Conservation (phyloP, 768 basidiomycete species). For the Rhizopogon vinicolor region DNA sequence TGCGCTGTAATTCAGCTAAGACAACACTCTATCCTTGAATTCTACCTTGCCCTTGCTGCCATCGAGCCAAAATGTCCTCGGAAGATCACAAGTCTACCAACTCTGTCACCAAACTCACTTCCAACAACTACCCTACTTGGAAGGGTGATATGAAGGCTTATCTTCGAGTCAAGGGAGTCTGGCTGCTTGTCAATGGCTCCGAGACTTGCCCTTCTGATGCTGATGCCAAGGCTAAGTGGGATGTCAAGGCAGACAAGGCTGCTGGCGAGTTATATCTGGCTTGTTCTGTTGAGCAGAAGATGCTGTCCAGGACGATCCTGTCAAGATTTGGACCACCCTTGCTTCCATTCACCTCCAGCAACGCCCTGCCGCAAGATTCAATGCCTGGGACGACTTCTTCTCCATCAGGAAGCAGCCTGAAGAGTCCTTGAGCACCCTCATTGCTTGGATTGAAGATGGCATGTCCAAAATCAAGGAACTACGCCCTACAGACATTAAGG, state of each 20-base stretch:
- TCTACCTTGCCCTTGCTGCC: too few relatives aligned
- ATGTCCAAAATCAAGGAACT: slow-evolving; percentile 9
- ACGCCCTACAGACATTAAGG: not conserved
- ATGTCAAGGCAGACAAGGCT: too few relatives aligned
- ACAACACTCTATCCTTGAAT: too few relatives aligned
- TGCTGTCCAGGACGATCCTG: not conserved
- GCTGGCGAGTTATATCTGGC: too few relatives aligned
- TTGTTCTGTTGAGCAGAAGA: too few relatives aligned
- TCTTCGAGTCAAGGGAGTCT: slow-evolving; percentile 5
- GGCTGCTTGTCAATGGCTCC: not conserved
- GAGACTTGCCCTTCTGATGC: not conserved
- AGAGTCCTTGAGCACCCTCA: too few relatives aligned
- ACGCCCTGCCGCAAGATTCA: not conserved
- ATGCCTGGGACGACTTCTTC: not conserved
- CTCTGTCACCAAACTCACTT: too few relatives aligned
- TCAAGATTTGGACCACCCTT: not conserved
- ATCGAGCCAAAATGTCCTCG: too few relatives aligned
- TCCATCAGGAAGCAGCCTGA: too few relatives aligned
- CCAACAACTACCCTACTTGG: slow-evolving; percentile 3
- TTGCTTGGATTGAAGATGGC: not conserved
- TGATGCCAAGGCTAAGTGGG: too few relatives aligned
- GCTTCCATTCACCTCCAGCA: not conserved
- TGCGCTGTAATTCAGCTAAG: too few relatives aligned
- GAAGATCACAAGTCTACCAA: too few relatives aligned
- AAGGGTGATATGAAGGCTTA: slow-evolving; percentile 3